A percentile compares a stretch with the other conserved stretches of the same genome.
These are phyloP conservation scores for Phytophthora meadii DNA, from an alignment of 352 stramenopile genomes.

Conservation along the genomic window DNA sequence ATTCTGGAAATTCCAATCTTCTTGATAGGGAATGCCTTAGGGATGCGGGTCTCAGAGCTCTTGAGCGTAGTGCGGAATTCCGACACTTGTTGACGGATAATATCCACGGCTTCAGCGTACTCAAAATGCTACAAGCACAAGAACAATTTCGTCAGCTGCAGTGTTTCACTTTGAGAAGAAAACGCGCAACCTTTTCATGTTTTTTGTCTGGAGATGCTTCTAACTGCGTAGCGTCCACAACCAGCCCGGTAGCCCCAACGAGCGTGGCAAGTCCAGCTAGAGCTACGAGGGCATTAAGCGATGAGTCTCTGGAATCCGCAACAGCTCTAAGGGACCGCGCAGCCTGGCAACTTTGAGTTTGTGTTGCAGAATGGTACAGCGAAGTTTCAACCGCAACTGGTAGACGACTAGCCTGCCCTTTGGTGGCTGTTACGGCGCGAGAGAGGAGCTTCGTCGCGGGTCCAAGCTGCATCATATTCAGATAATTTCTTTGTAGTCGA, in stretches of 20 bases:
- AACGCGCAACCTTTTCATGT: constrained; percentile 36
- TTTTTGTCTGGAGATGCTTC: constrained; percentile 35
- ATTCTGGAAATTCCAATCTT: constrained; percentile 86
- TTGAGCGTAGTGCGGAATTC: constrained; percentile 83
- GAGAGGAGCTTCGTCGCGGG: constrained; percentile 23
- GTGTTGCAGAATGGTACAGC: neutral
- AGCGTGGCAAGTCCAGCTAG: constrained; percentile 28
- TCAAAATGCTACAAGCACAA: constrained; percentile 54
- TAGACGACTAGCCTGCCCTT: neutral
- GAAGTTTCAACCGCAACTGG: neutral
- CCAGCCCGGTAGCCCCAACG: constrained; percentile 12
- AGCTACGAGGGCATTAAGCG: constrained; percentile 14
- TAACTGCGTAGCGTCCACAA: constrained; percentile 13
- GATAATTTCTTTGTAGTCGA: neutral
- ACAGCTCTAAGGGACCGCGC: constrained; percentile 10
- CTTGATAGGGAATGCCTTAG: constrained; percentile 81
- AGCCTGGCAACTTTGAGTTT: constrained; percentile 1
- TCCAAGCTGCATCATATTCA: constrained; percentile 24
- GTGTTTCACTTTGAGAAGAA: no score
- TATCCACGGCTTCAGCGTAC: constrained; percentile 74
- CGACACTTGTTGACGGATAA: constrained; percentile 73
- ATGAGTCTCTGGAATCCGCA: constrained; percentile 13
- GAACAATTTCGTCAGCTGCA: constrained; percentile 10
- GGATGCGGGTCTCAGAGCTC: constrained; percentile 70
- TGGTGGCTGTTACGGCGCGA: constrained; percentile 10